These are phyloP conservation scores for Wickerhamiella alocasiicola DNA, from an alignment of 805 yeast species.

Conservation along the genomic window DNA sequence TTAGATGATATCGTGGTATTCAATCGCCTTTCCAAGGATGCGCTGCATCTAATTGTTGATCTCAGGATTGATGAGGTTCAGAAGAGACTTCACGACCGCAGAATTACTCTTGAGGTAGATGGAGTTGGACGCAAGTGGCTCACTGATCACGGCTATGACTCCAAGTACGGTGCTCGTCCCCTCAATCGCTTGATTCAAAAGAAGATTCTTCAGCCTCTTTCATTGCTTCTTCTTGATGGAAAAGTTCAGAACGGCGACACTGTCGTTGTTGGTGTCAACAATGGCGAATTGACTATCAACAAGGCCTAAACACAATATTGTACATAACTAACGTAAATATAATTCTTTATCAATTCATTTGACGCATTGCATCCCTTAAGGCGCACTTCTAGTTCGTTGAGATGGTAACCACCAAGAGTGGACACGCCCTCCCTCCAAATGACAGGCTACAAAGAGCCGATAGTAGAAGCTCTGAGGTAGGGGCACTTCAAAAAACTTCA, in stretches of 20 bases:
- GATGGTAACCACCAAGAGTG: no score
- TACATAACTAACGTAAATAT: no score
- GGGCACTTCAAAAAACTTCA: no score
- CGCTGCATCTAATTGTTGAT: conserved; percentile 70
- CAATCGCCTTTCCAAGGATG: conserved; percentile 70
- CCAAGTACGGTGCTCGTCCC: conserved; percentile 91
- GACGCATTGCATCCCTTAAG: no score
- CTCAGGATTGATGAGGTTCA: conserved; percentile 73
- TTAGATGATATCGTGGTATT: conserved; percentile 89
- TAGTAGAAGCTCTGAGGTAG: no score
- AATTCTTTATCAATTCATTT: no score
- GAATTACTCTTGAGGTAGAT: conserved; percentile 47
- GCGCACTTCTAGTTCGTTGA: no score
- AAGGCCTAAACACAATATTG: conserved; percentile 8
- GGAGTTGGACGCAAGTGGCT: conserved; percentile 65
- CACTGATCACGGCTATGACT: conserved; percentile 79
- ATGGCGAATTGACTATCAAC: conserved; percentile 29
- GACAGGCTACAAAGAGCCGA: no score
- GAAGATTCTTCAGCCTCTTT: conserved; percentile 77
- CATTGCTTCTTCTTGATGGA: conserved; percentile 66
- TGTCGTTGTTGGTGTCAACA: conserved; percentile 38
- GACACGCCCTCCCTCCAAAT: no score
- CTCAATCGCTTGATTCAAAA: conserved; percentile 81
- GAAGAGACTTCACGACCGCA: conserved; percentile 62
- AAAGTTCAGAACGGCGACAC: conserved; percentile 49